A percentile compares a stretch with the other conserved stretches of the same genome.
These are phyloP conservation scores for Penicillium daleae DNA, from an alignment of 495 filamentous ascomycete genomes.

Conservation along the genomic window DNA sequence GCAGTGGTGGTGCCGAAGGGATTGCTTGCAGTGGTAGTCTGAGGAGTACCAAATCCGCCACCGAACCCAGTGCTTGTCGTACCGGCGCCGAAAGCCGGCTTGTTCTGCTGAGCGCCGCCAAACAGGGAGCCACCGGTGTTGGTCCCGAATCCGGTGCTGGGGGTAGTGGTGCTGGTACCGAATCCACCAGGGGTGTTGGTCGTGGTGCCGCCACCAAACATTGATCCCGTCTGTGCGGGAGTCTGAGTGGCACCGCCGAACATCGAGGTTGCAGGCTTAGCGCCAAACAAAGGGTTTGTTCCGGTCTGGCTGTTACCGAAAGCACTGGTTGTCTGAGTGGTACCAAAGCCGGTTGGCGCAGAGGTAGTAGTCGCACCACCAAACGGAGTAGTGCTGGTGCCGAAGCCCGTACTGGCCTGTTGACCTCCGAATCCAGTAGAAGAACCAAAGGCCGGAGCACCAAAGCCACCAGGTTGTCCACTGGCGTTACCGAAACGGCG, in stretches of 20 bases:
- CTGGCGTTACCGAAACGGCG: conserved; percentile 78
- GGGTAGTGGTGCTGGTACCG: conserved; percentile 30
- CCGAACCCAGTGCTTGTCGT: conserved; percentile 35
- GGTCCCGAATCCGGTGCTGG: conserved; percentile 21
- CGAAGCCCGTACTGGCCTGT: conserved; percentile 53
- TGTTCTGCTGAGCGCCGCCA: conserved; percentile 52
- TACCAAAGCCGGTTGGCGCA: conserved; percentile 44
- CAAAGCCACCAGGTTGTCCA: conserved; percentile 84
- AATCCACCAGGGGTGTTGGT: conserved; percentile 39
- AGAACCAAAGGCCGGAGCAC: conserved; percentile 51
- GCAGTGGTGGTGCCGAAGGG: conserved; percentile 39
- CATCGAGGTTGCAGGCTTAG: conserved; percentile 44
- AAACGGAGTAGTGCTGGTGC: conserved; percentile 55
- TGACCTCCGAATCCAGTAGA: conserved; percentile 45
- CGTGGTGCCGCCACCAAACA: conserved; percentile 41
- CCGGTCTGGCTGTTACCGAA: conserved; percentile 55
- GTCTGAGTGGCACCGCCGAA: conserved; percentile 41
- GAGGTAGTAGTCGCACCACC: conserved; percentile 50
- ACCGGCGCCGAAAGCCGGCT: conserved; percentile 42
- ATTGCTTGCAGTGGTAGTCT: conserved; percentile 39
- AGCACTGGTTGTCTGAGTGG: conserved; percentile 57
- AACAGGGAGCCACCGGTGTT: conserved; percentile 45
- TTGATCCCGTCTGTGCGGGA: conserved; percentile 33
- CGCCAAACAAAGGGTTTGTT: conserved; percentile 44
- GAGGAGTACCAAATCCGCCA: conserved; percentile 45